Evolutionary conservation across 768 basidiomycete genomes (phyloP).

Genomic region (Boletus fagicola): DNA sequence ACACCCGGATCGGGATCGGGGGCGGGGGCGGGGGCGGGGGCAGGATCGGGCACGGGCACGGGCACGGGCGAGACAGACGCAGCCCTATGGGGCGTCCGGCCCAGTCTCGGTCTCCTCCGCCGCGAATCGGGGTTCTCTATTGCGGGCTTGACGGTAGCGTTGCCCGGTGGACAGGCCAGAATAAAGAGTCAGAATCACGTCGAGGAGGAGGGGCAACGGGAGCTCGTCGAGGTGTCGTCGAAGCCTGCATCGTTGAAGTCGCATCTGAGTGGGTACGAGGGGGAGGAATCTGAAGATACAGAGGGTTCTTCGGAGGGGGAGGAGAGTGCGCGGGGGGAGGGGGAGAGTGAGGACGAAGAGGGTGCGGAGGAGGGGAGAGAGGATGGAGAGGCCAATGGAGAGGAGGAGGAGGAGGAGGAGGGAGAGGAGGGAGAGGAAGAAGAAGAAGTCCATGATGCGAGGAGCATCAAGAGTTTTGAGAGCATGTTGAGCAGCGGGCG

Average conservation of each 20-base stretch:
- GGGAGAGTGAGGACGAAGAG: slow-evolving; percentile 19
- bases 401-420: slow-evolving; percentile 27
- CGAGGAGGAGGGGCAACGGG: slow-evolving; percentile 43
- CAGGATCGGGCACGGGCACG: neutral
- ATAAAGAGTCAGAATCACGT: slow-evolving; percentile 4
- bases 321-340: neutral
- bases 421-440: slow-evolving; percentile 31
- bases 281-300: slow-evolving; percentile 21
- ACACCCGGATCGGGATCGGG: neutral
- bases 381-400: slow-evolving; percentile 27
- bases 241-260: slow-evolving; percentile 47
- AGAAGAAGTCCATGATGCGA: slow-evolving; percentile 47
- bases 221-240: slow-evolving; percentile 56
- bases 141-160: slow-evolving; percentile 65
- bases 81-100: slow-evolving; percentile 32
- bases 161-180: slow-evolving; percentile 41
- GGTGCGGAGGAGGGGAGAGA: slow-evolving; percentile 27
- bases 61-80: slow-evolving; percentile 8
- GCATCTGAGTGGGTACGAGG: slow-evolving; percentile 8
- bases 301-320: slow-evolving; percentile 6
- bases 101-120: slow-evolving; percentile 66
- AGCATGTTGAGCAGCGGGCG: slow-evolving; percentile 63
- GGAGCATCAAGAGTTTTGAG: slow-evolving; percentile 84
- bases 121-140: slow-evolving; percentile 83
- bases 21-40: no score